Evolutionary conservation across 768 basidiomycete genomes (phyloP).

Genomic region (Tulasnella sp.): DNA sequence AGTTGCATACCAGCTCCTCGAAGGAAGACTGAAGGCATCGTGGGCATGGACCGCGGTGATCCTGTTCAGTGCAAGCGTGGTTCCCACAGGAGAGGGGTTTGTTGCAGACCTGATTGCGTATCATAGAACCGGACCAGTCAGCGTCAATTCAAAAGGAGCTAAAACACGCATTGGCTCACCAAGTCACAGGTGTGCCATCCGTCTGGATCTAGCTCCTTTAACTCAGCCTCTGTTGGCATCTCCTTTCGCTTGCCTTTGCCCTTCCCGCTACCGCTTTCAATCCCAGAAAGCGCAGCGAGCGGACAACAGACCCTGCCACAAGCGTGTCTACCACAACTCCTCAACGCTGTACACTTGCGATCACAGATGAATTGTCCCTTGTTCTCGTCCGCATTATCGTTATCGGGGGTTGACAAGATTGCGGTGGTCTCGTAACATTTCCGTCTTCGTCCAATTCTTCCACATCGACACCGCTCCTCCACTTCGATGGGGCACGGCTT

Average conservation of each 20-base stretch:
- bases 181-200: slow-evolving; percentile 80
- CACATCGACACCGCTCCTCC: slow-evolving; percentile 79
- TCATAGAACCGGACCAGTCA: too few species aligned
- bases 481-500: slow-evolving; percentile 65
- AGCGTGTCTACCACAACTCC: slow-evolving; percentile 78
- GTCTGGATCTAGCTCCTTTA: slow-evolving; percentile 37
- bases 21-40: slow-evolving; percentile 82
- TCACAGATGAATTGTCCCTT: slow-evolving; percentile 61
- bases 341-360: slow-evolving; percentile 60
- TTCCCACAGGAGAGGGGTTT: slow-evolving; percentile 25
- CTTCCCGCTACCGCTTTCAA: slow-evolving; percentile 42
- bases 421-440: slow-evolving; percentile 15
- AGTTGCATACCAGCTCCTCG: slow-evolving; percentile 82
- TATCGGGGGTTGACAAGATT: neutral
- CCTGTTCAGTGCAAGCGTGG: slow-evolving; percentile 52
- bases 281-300: slow-evolving; percentile 50
- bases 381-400: slow-evolving; percentile 21
- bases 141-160: too few species aligned
- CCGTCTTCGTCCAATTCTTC: slow-evolving; percentile 25
- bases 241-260: slow-evolving; percentile 42
- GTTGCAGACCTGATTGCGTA: slow-evolving; percentile 19
- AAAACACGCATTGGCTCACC: slow-evolving; percentile 25
- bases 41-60: slow-evolving; percentile 75
- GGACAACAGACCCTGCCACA: slow-evolving; percentile 85
- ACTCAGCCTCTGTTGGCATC: slow-evolving; percentile 34